Evolutionary conservation across 306 rosid species (phyloP).

Genomic region (Aeschynomene evenia): DNA sequence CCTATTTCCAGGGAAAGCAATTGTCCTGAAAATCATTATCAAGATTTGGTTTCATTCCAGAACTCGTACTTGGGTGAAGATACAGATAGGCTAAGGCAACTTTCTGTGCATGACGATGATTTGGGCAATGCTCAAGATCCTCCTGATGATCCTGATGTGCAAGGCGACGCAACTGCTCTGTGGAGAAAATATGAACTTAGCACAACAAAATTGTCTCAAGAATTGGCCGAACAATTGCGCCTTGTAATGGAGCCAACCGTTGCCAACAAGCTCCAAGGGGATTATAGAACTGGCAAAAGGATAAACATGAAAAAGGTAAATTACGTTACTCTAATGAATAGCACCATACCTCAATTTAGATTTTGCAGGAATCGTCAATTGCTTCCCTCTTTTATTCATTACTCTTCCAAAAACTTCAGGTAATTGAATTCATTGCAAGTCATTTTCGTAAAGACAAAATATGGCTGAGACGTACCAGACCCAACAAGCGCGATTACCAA

Average conservation of each 20-base stretch:
- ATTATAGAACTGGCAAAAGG: constrained; percentile 89
- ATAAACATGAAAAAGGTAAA: constrained; percentile 90
- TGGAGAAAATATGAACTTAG: constrained; percentile 77
- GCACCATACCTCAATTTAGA: background rate
- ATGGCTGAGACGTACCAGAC: constrained; percentile 90
- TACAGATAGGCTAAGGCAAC: constrained; percentile 44
- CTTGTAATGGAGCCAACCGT: constrained; percentile 88
- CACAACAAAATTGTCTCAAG: constrained; percentile 79
- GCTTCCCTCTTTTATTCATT: background rate
- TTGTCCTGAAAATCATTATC: constrained; percentile 35
- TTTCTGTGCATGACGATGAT: constrained; percentile 56
- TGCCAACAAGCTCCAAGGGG: constrained; percentile 94
- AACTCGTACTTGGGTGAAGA: constrained; percentile 52
- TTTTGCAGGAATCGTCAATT: background rate
- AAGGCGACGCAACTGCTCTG: constrained; percentile 47
- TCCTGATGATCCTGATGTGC: constrained; percentile 40
- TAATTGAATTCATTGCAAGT: constrained; percentile 84
- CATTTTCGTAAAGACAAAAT: constrained; percentile 79
- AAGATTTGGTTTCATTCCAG: constrained; percentile 61
- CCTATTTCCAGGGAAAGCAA: constrained; percentile 27
- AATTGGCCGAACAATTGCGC: constrained; percentile 91
- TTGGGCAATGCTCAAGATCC: constrained; percentile 63
- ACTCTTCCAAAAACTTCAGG: constrained; percentile 40
- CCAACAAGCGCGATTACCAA: constrained; percentile 95
- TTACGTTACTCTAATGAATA: background rate